A percentile compares a stretch with the other conserved stretches of the same genome.
Evolutionary conservation across 2,329 filamentous ascomycete species (phyloP).

Genomic region (Penicillium sp.): DNA sequence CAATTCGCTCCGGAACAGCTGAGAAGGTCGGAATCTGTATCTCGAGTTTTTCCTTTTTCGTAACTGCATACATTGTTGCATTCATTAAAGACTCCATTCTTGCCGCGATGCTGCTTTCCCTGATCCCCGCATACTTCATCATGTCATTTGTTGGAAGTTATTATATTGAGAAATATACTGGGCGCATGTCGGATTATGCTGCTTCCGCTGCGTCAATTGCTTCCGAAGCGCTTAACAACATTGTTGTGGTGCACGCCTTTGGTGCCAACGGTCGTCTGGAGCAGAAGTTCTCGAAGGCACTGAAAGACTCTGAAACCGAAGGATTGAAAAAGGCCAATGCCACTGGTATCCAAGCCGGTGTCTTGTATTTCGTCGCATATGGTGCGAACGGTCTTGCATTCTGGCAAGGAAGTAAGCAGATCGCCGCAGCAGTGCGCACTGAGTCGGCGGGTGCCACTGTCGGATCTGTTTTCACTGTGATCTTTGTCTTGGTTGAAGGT

Average conservation of each 20-base stretch:
- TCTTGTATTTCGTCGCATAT: slow-evolving; percentile 67
- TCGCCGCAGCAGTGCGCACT: slow-evolving; percentile 39
- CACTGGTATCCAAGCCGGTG: slow-evolving; percentile 58
- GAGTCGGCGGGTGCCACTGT: slow-evolving; percentile 27
- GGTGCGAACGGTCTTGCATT: slow-evolving; percentile 66
- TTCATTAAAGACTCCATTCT: slow-evolving; percentile 64
- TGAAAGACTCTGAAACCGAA: slow-evolving; percentile 51
- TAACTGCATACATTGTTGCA: slow-evolving; percentile 65
- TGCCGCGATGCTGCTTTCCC: slow-evolving; percentile 62
- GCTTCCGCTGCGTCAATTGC: slow-evolving; percentile 62
- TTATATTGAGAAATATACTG: slow-evolving; percentile 53
- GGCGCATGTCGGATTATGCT: slow-evolving; percentile 52
- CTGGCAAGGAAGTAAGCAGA: slow-evolving; percentile 62
- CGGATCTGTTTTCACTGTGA: slow-evolving; percentile 39
- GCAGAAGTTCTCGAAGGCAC: slow-evolving; percentile 55
- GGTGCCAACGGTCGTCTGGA: slow-evolving; percentile 60
- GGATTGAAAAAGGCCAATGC: slow-evolving; percentile 59
- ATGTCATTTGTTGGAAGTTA: slow-evolving; percentile 57
- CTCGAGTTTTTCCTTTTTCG: slow-evolving; percentile 62
- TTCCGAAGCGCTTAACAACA: slow-evolving; percentile 60
- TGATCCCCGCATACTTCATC: slow-evolving; percentile 62
- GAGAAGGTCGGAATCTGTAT: slow-evolving; percentile 69
- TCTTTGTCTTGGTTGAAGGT: slow-evolving; percentile 42
- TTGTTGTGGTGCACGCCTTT: slow-evolving; percentile 63
- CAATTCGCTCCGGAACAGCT: slow-evolving; percentile 65